These are phyloP conservation scores for Volvariella volvacea DNA, from an alignment of 1,284 basidiomycete species.

Conservation along the genomic window DNA sequence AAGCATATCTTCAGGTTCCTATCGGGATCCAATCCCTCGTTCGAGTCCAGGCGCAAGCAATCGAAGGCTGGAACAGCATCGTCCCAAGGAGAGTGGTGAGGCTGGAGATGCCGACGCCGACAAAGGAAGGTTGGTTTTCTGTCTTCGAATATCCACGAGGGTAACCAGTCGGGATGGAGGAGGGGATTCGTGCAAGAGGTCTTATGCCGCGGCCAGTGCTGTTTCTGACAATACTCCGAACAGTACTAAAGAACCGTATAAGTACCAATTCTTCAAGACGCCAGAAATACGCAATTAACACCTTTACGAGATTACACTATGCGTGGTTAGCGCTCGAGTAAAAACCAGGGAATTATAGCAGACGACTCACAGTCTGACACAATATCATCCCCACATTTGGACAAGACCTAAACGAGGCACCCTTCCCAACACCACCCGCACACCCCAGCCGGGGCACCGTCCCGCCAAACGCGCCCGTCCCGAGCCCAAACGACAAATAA, in stretches of 20 bases:
- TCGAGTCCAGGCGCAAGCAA: slow-evolving; percentile 11
- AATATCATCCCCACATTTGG: slow-evolving; percentile 15
- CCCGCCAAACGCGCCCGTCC: slow-evolving; percentile 17
- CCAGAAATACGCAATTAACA: slow-evolving; percentile 4
- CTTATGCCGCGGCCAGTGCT: slow-evolving; percentile 24
- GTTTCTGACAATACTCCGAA: slow-evolving; percentile 23
- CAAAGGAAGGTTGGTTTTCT: slow-evolving; percentile 15
- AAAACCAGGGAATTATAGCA: not conserved
- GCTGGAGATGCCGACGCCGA: slow-evolving; percentile 4
- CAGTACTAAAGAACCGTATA: slow-evolving; percentile 20
- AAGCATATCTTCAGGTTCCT: slow-evolving; percentile 30
- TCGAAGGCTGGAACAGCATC: slow-evolving; percentile 19
- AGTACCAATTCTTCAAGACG: not conserved
- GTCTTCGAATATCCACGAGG: slow-evolving; percentile 21
- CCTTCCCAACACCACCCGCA: slow-evolving; percentile 11
- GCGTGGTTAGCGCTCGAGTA: not conserved
- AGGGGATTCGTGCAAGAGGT: slow-evolving; percentile 21
- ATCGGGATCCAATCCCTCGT: slow-evolving; percentile 9
- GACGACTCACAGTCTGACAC: slow-evolving; percentile 19
- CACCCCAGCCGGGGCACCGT: slow-evolving; percentile 17
- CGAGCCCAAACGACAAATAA: slow-evolving; percentile 21
- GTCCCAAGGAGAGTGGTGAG: slow-evolving; percentile 8
- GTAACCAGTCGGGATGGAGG: slow-evolving; percentile 19
- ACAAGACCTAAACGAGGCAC: slow-evolving; percentile 9
- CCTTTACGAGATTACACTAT: slow-evolving; percentile 22